Evolutionary conservation across 1,139 yeast genomes (phyloP).

Genomic region (Debaryomycetaceae sp.): DNA sequence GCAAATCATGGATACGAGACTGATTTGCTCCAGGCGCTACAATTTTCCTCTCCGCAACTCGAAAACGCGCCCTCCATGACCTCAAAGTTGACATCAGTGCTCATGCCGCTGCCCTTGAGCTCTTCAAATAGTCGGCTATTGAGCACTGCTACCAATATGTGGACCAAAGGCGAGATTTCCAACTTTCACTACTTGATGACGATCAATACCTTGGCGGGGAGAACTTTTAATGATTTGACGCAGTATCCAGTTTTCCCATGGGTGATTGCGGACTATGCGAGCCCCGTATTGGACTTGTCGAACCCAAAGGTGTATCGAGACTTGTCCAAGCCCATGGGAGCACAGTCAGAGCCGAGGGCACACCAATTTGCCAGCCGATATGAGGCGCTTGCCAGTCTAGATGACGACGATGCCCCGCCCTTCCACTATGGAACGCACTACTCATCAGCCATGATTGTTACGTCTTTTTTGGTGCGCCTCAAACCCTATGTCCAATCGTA

Average conservation of each 20-base stretch:
- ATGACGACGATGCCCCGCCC: constrained; percentile 48
- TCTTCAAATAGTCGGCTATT: constrained; percentile 11
- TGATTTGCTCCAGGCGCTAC: constrained; percentile 43
- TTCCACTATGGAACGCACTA: constrained; percentile 90
- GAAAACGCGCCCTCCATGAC: constrained; percentile 10
- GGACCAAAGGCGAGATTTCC: constrained; percentile 70
- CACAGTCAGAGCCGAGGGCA: constrained; percentile 53
- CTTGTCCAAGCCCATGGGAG: constrained; percentile 83
- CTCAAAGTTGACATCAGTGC: constrained; percentile 27
- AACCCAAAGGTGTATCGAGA: constrained; percentile 59
- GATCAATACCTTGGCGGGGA: constrained; percentile 71
- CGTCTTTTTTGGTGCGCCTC: constrained; percentile 63
- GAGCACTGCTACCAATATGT: constrained; percentile 50
- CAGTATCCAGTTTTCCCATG: constrained; percentile 89
- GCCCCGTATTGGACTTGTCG: constrained; percentile 49
- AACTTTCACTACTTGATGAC: constrained; percentile 73
- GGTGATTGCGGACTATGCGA: constrained; percentile 73
- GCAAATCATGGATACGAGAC: constrained; percentile 37
- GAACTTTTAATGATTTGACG: constrained; percentile 77
- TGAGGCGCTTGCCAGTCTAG: constrained; percentile 49
- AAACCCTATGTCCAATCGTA: constrained; percentile 76
- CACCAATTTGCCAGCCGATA: constrained; percentile 55
- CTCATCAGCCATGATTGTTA: constrained; percentile 85
- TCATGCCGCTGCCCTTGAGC: constrained; percentile 11
- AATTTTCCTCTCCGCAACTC: constrained; percentile 18